Percentiles rank a stretch among this genome's conserved stretches.
Evolutionary conservation across 768 basidiomycete species (phyloP).

Genomic region (Serendipita sp.): DNA sequence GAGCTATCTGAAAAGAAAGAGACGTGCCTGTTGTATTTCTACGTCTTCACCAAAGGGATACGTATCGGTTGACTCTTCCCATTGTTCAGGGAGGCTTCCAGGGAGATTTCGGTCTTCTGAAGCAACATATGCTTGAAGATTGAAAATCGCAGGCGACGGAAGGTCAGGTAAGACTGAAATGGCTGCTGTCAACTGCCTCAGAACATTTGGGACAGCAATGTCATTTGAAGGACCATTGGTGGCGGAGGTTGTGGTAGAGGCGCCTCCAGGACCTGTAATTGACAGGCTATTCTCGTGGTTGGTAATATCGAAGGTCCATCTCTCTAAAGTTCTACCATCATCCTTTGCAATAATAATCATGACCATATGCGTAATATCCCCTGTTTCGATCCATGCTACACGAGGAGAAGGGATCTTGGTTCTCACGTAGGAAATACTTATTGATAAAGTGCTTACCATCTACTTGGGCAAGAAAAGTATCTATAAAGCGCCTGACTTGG

Average conservation of each 20-base stretch:
- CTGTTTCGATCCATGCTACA: background rate
- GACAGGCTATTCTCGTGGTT: background rate
- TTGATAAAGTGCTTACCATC: background rate
- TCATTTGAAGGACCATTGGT: background rate
- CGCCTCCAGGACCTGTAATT: background rate
- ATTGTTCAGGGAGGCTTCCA: background rate
- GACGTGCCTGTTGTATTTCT: background rate
- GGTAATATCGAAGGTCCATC: conserved; percentile 2
- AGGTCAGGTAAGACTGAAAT: background rate
- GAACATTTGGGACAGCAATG: conserved; percentile 1
- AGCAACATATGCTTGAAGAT: background rate
- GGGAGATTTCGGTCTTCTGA: background rate
- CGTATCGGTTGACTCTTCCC: background rate
- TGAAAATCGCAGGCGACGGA: background rate
- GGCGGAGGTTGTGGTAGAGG: background rate
- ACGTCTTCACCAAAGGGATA: background rate
- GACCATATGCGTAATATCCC: conserved; percentile 1
- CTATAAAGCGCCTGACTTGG: background rate
- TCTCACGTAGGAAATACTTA: background rate
- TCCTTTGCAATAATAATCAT: background rate
- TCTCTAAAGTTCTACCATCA: background rate
- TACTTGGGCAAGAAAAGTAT: background rate
- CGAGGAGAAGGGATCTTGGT: background rate
- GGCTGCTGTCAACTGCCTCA: background rate
- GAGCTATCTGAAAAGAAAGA: background rate